Conservation (phyloP, 495 filamentous ascomycete species). For the Penicillium canariense region DNA sequence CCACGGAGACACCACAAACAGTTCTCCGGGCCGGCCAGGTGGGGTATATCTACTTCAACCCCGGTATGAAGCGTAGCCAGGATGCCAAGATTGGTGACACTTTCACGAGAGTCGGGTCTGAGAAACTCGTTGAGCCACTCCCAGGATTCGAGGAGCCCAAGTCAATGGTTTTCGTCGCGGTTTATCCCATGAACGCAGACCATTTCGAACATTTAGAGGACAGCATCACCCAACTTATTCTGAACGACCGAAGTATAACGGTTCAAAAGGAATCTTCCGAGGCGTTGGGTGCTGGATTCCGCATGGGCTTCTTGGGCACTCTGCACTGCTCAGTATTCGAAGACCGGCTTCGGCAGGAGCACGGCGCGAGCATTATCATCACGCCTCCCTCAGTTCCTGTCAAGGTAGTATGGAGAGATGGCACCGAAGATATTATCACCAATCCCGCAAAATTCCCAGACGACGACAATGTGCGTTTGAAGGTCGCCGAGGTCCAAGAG, state of each 20-base stretch:
- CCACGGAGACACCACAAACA: slow-evolving; percentile 77
- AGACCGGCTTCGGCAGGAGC: slow-evolving; percentile 91
- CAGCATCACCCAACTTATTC: slow-evolving; percentile 86
- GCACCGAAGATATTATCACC: slow-evolving; percentile 68
- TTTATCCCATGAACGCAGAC: slow-evolving; percentile 86
- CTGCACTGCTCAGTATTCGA: slow-evolving; percentile 98
- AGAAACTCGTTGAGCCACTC: slow-evolving; percentile 73
- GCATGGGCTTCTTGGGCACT: slow-evolving; percentile 91
- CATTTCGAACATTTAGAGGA: slow-evolving; percentile 88
- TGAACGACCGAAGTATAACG: slow-evolving; percentile 94
- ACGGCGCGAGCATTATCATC: slow-evolving; percentile 93
- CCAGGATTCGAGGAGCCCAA: slow-evolving; percentile 97
- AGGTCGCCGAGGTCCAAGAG: slow-evolving; percentile 69
- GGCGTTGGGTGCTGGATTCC: slow-evolving; percentile 89
- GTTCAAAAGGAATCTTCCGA: slow-evolving; percentile 91
- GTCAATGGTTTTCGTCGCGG: slow-evolving; percentile 97
- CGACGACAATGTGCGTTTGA: slow-evolving; percentile 54
- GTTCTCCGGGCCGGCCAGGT: slow-evolving; percentile 87
- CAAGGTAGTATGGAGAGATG: slow-evolving; percentile 74
- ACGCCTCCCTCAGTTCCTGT: slow-evolving; percentile 94
- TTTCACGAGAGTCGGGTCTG: slow-evolving; percentile 78
- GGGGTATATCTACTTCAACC: slow-evolving; percentile 95
- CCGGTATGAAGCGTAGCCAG: slow-evolving; percentile 93
- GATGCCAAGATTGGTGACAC: slow-evolving; percentile 97
- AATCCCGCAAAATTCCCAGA: slow-evolving; percentile 89